phyloP scores from a whole-genome alignment of 345 rosid genomes.

The Excoecaria cochinchinensis region DNA sequence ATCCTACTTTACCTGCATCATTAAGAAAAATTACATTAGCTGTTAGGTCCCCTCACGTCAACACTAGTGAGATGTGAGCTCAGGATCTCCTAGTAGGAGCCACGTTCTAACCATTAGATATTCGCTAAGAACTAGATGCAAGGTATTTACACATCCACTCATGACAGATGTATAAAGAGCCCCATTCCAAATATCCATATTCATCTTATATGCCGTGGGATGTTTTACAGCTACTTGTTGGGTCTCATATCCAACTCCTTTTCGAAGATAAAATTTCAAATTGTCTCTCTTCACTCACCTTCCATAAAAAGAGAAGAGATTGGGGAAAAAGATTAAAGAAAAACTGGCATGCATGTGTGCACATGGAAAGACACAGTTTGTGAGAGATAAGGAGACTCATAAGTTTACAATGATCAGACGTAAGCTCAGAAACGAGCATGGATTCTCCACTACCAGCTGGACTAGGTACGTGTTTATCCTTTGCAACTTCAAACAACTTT shows the following conservation, averaged over 20 bases:
- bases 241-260: background rate
- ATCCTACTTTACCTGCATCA: slow-evolving; percentile 33
- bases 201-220: background rate
- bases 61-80: background rate
- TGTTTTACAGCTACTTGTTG: background rate
- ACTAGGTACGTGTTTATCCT: slow-evolving; percentile 24
- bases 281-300: too few species aligned
- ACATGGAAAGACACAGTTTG: slow-evolving; percentile 4
- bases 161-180: background rate
- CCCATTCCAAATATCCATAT: background rate
- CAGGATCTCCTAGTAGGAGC: background rate
- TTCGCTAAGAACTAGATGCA: background rate
- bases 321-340: background rate
- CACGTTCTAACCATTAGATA: slow-evolving; percentile 1
- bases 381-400: slow-evolving; percentile 3
- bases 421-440: slow-evolving; percentile 5
- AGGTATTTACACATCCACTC: background rate
- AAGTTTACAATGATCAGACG: slow-evolving; percentile 21
- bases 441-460: slow-evolving; percentile 29
- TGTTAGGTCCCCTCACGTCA: background rate
- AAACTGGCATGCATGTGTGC: background rate
- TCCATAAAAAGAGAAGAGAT: too few species aligned
- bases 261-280: slow-evolving; percentile 3
- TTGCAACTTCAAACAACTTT: slow-evolving; percentile 20
- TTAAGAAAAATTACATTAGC: slow-evolving; percentile 15